phyloP scores from a whole-genome alignment of 2,329 filamentous ascomycete species.

The Myriosclerotinia scirpicola region DNA sequence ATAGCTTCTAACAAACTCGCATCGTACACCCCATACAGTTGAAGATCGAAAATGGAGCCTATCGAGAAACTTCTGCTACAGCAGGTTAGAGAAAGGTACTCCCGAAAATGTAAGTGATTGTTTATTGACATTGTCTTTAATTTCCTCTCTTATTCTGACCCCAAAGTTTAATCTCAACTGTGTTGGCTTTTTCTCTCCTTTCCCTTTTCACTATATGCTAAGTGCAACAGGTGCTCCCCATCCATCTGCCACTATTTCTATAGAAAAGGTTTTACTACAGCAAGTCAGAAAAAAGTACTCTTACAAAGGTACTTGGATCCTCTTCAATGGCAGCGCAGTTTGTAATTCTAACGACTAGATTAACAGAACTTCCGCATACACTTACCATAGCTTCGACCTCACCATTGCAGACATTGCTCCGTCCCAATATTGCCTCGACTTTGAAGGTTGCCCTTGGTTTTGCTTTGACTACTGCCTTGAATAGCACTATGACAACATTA shows the following conservation, averaged over 20 bases:
- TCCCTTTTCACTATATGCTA: too few species aligned
- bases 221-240: neutral
- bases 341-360: neutral
- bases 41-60: neutral
- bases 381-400: neutral
- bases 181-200: too few species aligned
- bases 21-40: neutral
- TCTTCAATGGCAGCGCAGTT: too few species aligned
- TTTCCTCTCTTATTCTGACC: neutral
- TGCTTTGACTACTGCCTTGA: neutral
- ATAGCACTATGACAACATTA: neutral
- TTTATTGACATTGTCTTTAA: neutral
- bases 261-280: neutral
- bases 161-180: neutral
- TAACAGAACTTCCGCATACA: neutral
- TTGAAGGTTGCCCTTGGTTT: neutral
- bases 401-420: neutral
- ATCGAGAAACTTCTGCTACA: neutral
- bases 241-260: neutral
- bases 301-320: neutral
- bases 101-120: neutral
- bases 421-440: neutral
- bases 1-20: neutral
- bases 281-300: neutral
- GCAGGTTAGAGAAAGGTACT: constrained; percentile 6